A percentile compares a stretch with the other conserved stretches of the same genome.
These are phyloP conservation scores for Plasmodium fragile DNA, from an alignment of 169 alveolate genomes.

Conservation along the genomic window DNA sequence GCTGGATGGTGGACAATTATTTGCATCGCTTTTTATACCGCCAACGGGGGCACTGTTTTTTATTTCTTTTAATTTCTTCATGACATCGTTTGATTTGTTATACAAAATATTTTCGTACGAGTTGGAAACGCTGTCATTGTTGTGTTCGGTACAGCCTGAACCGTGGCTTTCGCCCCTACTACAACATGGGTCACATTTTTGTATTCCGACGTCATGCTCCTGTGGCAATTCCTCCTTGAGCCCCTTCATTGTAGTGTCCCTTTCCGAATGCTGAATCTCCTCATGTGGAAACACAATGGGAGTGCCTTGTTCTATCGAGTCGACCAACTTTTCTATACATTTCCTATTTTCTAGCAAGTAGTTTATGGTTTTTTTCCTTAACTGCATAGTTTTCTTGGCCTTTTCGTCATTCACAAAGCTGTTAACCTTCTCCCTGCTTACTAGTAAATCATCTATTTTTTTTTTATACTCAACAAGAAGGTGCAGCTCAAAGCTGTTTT, in stretches of 20 bases:
- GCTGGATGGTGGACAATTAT: not conserved
- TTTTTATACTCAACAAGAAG: constrained; percentile 63
- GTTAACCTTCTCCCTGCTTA: constrained; percentile 43
- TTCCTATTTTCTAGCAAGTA: constrained; percentile 53
- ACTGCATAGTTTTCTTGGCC: constrained; percentile 13
- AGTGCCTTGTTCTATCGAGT: not conserved
- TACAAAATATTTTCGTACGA: constrained; percentile 48
- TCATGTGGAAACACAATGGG: not conserved
- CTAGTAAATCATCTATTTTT: constrained; percentile 60
- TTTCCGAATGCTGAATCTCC: not conserved
- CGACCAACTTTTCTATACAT: constrained; percentile 33
- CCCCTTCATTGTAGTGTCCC: not conserved
- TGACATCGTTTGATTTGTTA: constrained; percentile 25
- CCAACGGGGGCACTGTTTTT: not conserved
- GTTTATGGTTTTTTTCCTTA: constrained; percentile 27
- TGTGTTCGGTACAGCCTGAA: not conserved
- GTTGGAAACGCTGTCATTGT: not conserved
- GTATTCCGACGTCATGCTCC: not conserved
- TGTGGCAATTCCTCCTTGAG: constrained; percentile 2
- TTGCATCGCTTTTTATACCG: not conserved
- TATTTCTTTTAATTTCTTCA: constrained; percentile 41
- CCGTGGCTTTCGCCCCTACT: not conserved
- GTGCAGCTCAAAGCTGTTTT: constrained; percentile 56
- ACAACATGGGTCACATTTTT: not conserved
- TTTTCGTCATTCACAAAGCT: constrained; percentile 19